Evolutionary conservation across 495 filamentous ascomycete genomes (phyloP).

Genomic region (Hyaloscypha hepaticicola): DNA sequence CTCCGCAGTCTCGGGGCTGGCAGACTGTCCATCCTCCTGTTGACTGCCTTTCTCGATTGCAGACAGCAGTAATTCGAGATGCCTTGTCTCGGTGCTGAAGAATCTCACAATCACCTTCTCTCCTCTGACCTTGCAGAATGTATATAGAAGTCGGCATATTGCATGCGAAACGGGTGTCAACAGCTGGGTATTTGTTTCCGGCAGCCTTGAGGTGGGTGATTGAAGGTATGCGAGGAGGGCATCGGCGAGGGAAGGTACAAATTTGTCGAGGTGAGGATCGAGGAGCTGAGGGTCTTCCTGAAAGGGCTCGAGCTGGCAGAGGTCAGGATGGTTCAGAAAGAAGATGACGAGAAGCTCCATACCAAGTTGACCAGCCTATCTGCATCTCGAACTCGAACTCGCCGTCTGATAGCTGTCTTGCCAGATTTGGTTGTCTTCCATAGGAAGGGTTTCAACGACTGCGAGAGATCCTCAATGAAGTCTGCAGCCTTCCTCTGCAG

Average conservation of each 20-base stretch:
- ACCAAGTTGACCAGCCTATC: constrained; percentile 47
- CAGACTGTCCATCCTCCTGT: constrained; percentile 2
- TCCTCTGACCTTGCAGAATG: constrained; percentile 90
- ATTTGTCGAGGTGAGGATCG: constrained; percentile 76
- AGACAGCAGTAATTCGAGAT: constrained; percentile 74
- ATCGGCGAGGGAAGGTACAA: constrained; percentile 70
- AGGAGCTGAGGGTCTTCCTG: constrained; percentile 95
- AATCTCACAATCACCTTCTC: constrained; percentile 90
- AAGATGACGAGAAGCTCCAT: background rate
- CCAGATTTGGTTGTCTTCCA: constrained; percentile 39
- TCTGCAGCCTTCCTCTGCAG: constrained; percentile 70
- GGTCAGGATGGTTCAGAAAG: background rate
- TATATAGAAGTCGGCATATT: constrained; percentile 77
- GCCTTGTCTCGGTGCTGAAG: constrained; percentile 80
- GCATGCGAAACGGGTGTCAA: constrained; percentile 62
- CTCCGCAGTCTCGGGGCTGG: constrained; percentile 20
- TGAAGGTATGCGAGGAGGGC: constrained; percentile 69
- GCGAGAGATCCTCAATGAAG: constrained; percentile 63
- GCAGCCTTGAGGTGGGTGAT: constrained; percentile 23
- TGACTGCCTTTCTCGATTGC: constrained; percentile 52
- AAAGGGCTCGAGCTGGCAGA: constrained; percentile 76
- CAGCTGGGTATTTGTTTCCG: constrained; percentile 43
- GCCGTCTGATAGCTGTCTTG: constrained; percentile 35
- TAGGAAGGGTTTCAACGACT: constrained; percentile 52
- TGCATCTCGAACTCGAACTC: constrained; percentile 45